Conservation (phyloP, 2,329 filamentous ascomycete species). For the Daldinia sp. region DNA sequence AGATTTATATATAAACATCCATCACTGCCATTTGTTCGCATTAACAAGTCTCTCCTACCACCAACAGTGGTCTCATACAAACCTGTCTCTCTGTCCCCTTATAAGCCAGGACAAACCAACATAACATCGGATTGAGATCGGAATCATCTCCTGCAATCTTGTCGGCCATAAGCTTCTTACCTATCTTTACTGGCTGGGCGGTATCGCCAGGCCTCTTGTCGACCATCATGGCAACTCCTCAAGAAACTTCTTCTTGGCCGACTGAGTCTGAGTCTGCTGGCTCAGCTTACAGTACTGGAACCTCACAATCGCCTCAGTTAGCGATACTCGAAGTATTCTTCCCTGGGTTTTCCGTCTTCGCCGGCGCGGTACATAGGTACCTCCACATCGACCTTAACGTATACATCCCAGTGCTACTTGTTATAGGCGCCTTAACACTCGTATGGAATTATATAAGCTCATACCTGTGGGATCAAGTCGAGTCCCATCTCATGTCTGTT, state of each 20-base stretch:
- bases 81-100: background rate
- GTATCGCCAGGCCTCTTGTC: background rate
- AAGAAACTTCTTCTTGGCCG: constrained; percentile 18
- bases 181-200: background rate
- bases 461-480: constrained; percentile 62
- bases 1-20: constrained; percentile 8
- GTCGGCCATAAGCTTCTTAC: background rate
- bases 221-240: constrained; percentile 42
- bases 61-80: background rate
- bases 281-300: constrained; percentile 12
- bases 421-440: constrained; percentile 62
- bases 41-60: background rate
- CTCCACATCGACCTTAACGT: constrained; percentile 71
- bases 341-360: constrained; percentile 72
- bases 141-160: background rate
- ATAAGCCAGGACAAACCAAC: background rate
- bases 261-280: constrained; percentile 21
- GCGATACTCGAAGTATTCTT: constrained; percentile 72
- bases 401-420: constrained; percentile 70
- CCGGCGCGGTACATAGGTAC: constrained; percentile 65
- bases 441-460: constrained; percentile 65
- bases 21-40: background rate
- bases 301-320: constrained; percentile 54
- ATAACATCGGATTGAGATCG: background rate
- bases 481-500: constrained; percentile 71